Evolutionary conservation across 2,329 filamentous ascomycete species (phyloP), one percentile per base, ranked within the genome.

Genomic region (Didymella segeticola): DNA sequence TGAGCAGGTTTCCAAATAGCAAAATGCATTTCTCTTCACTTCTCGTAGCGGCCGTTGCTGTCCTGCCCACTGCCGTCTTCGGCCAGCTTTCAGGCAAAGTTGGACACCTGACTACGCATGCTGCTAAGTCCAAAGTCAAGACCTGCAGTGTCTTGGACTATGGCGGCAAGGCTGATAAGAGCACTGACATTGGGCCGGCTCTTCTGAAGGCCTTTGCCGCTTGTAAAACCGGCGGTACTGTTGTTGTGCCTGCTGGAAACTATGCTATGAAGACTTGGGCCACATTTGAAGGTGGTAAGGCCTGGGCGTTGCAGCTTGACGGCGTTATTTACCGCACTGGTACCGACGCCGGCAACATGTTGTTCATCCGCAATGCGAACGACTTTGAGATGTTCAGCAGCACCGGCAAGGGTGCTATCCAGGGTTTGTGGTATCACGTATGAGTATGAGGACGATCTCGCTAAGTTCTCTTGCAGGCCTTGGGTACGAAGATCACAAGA

Each of bases 341-440:
- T 6, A 79, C 75, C 5, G 77, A 64, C 5, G 77, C 67, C 6
- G 81, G 81, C 2, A 83, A 83, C 57, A 84, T 84, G 82, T 77
- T 84, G 57, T 75, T 78, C 55, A 75, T 83, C 47, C 73, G 80
- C 56, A 77, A 81, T 55, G 74, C 75, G 8, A 75, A 69, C 47
- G 80, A 84, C 61, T 82, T 84, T 46, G 82, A 84, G 61, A 58
- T 84, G 51, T 83, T 82, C 67, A 82, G 79, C 34, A 79, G 77
- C 34, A 83, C 76, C 4, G 80, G 79, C 12, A 74, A 76, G 52
- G 82, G 82, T 48, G 81, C 81, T 17, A 72, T 84, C 23, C 82
- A 84, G 64, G 81, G 66, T 67, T 53, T 8, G 47, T 52, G 12
- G 8, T 12, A 6, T 22, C 15, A 22, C 25, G 2, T 10, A 5